phyloP scores from a whole-genome alignment of 1,284 basidiomycete genomes.

The Marasmius oreades region DNA sequence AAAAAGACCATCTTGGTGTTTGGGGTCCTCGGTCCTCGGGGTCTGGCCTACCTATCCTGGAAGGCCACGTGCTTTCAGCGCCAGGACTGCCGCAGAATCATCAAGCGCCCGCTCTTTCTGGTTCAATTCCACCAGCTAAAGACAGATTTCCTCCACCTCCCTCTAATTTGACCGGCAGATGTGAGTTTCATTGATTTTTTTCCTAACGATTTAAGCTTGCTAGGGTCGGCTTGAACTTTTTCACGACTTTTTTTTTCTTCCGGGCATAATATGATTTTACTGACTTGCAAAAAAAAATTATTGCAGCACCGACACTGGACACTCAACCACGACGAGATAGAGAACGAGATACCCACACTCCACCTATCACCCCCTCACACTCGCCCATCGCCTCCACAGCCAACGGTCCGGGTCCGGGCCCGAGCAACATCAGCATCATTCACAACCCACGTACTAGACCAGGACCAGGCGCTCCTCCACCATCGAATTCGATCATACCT shows the following conservation, averaged over 20 bases:
- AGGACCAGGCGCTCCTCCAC: not conserved
- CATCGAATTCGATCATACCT: not conserved
- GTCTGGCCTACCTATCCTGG: not conserved
- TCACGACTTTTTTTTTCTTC: too few relatives aligned
- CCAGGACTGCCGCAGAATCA: not conserved
- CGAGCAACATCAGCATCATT: not conserved
- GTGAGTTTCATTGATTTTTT: not conserved
- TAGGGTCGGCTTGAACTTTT: too few relatives aligned
- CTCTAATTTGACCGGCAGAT: not conserved
- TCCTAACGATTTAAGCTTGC: too few relatives aligned
- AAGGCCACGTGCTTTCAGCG: not conserved
- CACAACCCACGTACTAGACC: not conserved
- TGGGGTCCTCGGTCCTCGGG: not conserved
- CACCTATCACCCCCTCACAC: not conserved
- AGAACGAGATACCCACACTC: not conserved
- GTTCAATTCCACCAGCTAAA: slow-evolving; percentile 11
- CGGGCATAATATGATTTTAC: too few relatives aligned
- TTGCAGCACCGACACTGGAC: not conserved
- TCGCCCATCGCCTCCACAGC: not conserved
- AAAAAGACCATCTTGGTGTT: not conserved
- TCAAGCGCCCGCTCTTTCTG: slow-evolving; percentile 11
- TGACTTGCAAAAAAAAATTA: too few relatives aligned
- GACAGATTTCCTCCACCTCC: not conserved
- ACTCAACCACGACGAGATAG: not conserved
- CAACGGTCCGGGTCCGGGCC: not conserved